Base-by-base conservation (phyloP, 2,329 filamentous ascomycete genomes). In the Fusarium transvaalense region DNA sequence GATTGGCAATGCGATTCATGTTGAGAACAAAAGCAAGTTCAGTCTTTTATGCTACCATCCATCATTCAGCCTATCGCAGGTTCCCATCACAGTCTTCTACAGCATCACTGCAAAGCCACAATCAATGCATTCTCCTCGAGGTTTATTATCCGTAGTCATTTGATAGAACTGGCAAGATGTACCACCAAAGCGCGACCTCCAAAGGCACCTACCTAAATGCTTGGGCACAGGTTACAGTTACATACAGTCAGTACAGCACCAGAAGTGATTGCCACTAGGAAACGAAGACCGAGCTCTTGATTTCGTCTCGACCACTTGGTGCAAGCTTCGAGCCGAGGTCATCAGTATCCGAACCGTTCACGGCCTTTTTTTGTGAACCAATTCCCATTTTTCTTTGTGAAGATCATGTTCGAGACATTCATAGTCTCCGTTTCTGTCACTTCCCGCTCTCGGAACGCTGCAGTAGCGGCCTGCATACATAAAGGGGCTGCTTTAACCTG, bases 391-490 rank as follows among this genome's bases (percentile, higher is more conserved):
- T 54, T 51, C 56, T 38, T 50, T 38, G 42, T 45, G 62, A 38
- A 32, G 38, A 56, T 46, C 17, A 34, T 43, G 60, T 38, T 57
- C 35, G 50, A 46, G 52, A 66, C 56, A 54, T 42, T 68, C 65
- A 69, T 58, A 50, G 54, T 52, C 51, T 67, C 66, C 46, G 42
- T 59, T 60, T 54, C 66, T 69, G 66, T 70, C 66, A 56, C 62
- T 64, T 70, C 62, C 66, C 66, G 59, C 54, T 70, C 59, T 58
- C 63, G 66, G 66, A 63, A 64, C 66, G 34, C 32, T 69, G 67
- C 67, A 69, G 63, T 68, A 70, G 67, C n/a, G 55, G 67, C 53
- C 56, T 70, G 64, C 68, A 71, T 58, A 47, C 48, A 51, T 57
- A 66, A 71, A 69, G 68, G 64, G 65, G 61, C 51, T 54, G 46